Evolutionary conservation across 2,329 filamentous ascomycete species (phyloP), one percentile per base, ranked within the genome.

Genomic region (Stagonosporopsis vannaccii): DNA sequence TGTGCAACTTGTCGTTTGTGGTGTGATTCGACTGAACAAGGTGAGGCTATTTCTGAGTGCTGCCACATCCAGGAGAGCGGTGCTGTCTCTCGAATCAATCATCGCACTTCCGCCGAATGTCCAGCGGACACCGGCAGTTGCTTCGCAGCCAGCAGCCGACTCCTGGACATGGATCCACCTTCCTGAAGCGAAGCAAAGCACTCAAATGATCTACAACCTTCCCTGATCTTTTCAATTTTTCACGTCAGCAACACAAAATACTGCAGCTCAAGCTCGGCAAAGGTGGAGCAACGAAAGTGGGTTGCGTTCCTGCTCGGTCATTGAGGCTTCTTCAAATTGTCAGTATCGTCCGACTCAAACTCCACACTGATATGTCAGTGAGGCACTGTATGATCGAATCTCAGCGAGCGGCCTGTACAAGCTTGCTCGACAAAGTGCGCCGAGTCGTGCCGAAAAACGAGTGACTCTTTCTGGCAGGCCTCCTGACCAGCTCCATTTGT

Each of bases 371-470:
- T 36, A 23, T 11, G 35, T 33, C 12, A 32, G 32, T 32, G 20
- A n/a, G 26, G 20, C 36, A 44, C 7, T 22, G 12, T 13, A 33
- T 19, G 37, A 43, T 42, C 25, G n/a, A 47, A 42, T 33, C 3
- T 51, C 43, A 32, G 42, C 42, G 25, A 47, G 37, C 17, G 19
- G 36, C 32, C 36, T 42, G 32, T 47, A 47, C 20, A 20, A 13
- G 25, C 30, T 51, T 19, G 32, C 25, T 28, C 43, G n/a, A 39
- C 6, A 51, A 32, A 20, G 30, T 30, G 47, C 37, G 43, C 53
- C 53, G 53, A 56, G 42, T 23, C 15, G 41, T 42, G 48, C 47
- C 42, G 42, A 33, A 39, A 19, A 32, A 51, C 48, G 19, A 51
- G 20, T 43, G 47, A 32, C 23, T 48, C 41, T 43, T 39, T 32